A percentile compares a stretch with the other conserved stretches of the same genome.
Evolutionary conservation across 495 filamentous ascomycete species (phyloP).

Genomic region (Hypoxylon fuscum): DNA sequence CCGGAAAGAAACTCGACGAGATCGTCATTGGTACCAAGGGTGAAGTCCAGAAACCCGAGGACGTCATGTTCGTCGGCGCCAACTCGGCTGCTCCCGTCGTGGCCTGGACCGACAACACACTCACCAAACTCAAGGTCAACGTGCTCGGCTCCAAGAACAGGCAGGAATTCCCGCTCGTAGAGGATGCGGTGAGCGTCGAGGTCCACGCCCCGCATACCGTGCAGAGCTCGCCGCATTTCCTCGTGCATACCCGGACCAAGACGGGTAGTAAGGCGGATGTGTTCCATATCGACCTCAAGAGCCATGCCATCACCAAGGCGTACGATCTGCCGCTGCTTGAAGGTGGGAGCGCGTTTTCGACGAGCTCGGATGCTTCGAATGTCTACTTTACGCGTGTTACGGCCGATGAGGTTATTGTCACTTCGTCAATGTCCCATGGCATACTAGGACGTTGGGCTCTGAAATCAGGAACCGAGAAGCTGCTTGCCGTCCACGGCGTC

Average conservation of each 20-base stretch:
- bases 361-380: slow-evolving; percentile 77
- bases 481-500: slow-evolving; percentile 68
- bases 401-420: slow-evolving; percentile 71
- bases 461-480: slow-evolving; percentile 48
- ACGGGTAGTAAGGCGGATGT: slow-evolving; percentile 83
- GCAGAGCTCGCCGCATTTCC: slow-evolving; percentile 77
- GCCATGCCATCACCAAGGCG: slow-evolving; percentile 70
- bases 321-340: slow-evolving; percentile 76
- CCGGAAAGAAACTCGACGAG: slow-evolving; percentile 72
- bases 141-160: slow-evolving; percentile 76
- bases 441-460: slow-evolving; percentile 77
- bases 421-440: slow-evolving; percentile 80
- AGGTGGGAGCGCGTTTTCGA: slow-evolving; percentile 78
- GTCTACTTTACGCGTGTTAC: slow-evolving; percentile 88
- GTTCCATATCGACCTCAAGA: slow-evolving; percentile 79
- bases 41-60: slow-evolving; percentile 71
- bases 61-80: slow-evolving; percentile 80
- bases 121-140: slow-evolving; percentile 78
- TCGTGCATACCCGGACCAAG: slow-evolving; percentile 81
- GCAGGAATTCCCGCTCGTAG: slow-evolving; percentile 62
- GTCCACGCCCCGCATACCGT: slow-evolving; percentile 77
- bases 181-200: slow-evolving; percentile 70
- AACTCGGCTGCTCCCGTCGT: slow-evolving; percentile 86
- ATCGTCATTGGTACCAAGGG: slow-evolving; percentile 73
- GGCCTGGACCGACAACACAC: slow-evolving; percentile 77